Percentiles rank a stretch among this genome's conserved stretches.
Conservation (phyloP, 2,329 filamentous ascomycete species). For the Calonectria montana region DNA sequence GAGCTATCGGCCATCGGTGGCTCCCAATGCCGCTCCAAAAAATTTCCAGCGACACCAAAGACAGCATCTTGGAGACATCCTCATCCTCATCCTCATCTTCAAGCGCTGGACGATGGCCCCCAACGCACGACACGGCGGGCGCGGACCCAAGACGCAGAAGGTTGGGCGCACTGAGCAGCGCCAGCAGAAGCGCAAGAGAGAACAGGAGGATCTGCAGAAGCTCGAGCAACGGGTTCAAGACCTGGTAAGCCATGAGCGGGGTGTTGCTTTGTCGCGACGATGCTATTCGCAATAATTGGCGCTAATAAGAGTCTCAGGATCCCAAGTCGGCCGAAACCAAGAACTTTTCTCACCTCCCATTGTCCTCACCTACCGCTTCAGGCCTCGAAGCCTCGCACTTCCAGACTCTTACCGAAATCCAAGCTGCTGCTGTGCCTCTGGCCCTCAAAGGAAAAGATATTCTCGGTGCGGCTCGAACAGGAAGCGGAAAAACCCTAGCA, state of each 20-base stretch:
- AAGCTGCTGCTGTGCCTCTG: constrained; percentile 87
- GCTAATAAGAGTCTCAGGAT: constrained; percentile 59
- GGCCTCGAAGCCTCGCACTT: constrained; percentile 91
- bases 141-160: constrained; percentile 41
- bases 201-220: constrained; percentile 49
- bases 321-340: constrained; percentile 68
- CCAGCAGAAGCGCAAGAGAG: constrained; percentile 52
- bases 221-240: constrained; percentile 48
- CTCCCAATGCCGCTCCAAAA: constrained; percentile 38
- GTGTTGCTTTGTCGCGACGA: background rate
- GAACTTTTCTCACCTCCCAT: constrained; percentile 84
- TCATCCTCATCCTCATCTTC: constrained; percentile 10
- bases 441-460: constrained; percentile 89
- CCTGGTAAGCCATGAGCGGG: constrained; percentile 44
- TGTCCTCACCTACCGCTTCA: constrained; percentile 82
- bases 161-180: constrained; percentile 47
- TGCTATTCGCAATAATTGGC: background rate
- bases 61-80: constrained; percentile 17
- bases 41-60: constrained; percentile 39
- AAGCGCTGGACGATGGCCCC: constrained; percentile 34
- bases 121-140: constrained; percentile 36
- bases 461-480: constrained; percentile 93
- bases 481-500: constrained; percentile 93
- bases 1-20: constrained; percentile 33
- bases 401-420: constrained; percentile 90